Evolutionary conservation across 176 grass and related monocot genomes (phyloP).

Genomic region (Thinopyrum elongatum): DNA sequence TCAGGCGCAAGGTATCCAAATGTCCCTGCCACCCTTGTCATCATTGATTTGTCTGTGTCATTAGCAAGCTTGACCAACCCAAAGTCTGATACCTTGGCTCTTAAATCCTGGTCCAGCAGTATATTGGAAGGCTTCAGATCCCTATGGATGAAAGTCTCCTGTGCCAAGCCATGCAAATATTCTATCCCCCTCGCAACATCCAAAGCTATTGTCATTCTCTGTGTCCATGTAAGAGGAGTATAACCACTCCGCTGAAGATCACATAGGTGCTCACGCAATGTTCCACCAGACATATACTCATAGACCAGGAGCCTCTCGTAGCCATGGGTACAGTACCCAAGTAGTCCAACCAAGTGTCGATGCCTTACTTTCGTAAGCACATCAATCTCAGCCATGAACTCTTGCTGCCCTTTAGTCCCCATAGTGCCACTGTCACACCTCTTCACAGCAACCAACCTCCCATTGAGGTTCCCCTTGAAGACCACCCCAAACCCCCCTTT

Average conservation of each 20-base stretch:
- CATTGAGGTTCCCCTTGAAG: constrained; percentile 78
- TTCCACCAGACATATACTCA: constrained; percentile 83
- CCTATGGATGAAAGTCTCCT: constrained; percentile 97
- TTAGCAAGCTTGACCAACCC: constrained; percentile 86
- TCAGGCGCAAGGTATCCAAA: constrained; percentile 99
- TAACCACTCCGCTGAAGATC: constrained; percentile 57
- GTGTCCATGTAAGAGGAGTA: constrained; percentile 83
- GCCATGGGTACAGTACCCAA: constrained; percentile 83
- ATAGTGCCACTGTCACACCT: constrained; percentile 58
- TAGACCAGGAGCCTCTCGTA: constrained; percentile 95
- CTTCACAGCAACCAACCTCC: constrained; percentile 78
- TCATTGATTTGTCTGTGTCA: constrained; percentile 87
- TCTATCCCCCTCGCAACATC: constrained; percentile 96
- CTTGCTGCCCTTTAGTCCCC: constrained; percentile 83
- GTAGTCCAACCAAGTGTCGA: constrained; percentile 80
- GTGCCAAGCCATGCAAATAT: constrained; percentile 94
- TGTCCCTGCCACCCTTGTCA: constrained; percentile 91
- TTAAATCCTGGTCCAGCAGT: constrained; percentile 83
- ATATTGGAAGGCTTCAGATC: constrained; percentile 99
- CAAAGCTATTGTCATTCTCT: constrained; percentile 83
- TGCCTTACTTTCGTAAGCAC: constrained; percentile 92
- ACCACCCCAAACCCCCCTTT: constrained; percentile 93
- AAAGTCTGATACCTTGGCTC: constrained; percentile 99
- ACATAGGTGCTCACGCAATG: constrained; percentile 74
- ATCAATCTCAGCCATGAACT: constrained; percentile 96